These are phyloP conservation scores for Colletotrichum karsti DNA, from an alignment of 2,329 filamentous ascomycete genomes.

Conservation along the genomic window DNA sequence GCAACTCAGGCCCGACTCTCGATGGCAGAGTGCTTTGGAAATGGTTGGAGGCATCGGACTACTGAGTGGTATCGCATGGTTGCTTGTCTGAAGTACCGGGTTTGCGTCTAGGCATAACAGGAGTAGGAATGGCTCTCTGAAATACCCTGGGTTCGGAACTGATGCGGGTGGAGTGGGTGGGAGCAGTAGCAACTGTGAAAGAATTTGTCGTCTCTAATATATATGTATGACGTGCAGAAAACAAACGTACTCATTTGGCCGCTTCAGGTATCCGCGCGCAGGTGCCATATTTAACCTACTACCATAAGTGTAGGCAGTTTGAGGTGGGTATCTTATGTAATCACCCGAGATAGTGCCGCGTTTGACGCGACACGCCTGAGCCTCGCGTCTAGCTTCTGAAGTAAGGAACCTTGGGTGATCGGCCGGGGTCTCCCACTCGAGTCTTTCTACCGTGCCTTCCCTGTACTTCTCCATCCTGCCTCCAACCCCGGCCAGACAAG, in stretches of 20 bases:
- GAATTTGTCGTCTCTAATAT: no score
- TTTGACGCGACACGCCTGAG: background rate
- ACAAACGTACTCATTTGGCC: no score
- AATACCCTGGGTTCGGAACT: no score
- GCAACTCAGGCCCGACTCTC: conserved; percentile 72
- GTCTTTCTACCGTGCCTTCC: background rate
- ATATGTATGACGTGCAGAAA: no score
- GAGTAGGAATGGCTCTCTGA: background rate
- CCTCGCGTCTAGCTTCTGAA: background rate
- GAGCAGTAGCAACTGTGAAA: no score
- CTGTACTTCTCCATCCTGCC: background rate
- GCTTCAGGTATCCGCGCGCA: no score
- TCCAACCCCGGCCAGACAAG: background rate
- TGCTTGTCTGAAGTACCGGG: conserved; percentile 39
- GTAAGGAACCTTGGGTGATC: background rate
- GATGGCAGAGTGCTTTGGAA: conserved; percentile 73
- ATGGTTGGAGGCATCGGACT: conserved; percentile 79
- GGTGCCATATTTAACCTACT: no score
- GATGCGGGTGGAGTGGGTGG: no score
- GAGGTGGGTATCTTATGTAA: no score
- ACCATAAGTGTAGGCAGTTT: no score
- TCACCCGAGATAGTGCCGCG: background rate
- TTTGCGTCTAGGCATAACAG: background rate
- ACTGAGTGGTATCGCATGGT: conserved; percentile 76
- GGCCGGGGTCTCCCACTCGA: background rate